Conservation (phyloP, 106 monocot genomes). For the Iris macrosiphon region DNA sequence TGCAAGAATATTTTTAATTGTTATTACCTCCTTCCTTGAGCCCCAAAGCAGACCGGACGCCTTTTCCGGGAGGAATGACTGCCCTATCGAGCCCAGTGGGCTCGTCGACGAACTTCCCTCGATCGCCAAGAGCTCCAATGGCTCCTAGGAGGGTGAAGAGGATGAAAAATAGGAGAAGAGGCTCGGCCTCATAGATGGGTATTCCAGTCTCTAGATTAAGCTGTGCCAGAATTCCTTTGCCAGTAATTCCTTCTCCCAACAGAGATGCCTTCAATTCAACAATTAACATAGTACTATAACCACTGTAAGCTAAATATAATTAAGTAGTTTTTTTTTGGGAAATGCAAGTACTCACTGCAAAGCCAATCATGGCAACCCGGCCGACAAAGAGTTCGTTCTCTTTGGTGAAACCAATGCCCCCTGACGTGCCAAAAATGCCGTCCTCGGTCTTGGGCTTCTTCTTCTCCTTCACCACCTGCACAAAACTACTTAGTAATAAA, state of each 20-base stretch:
- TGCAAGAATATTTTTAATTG: neutral
- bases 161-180: slow-evolving; percentile 95
- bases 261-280: slow-evolving; percentile 73
- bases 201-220: slow-evolving; percentile 93
- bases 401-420: slow-evolving; percentile 96
- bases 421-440: slow-evolving; percentile 95
- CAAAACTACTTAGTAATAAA: neutral
- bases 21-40: slow-evolving; percentile 73
- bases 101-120: slow-evolving; percentile 76
- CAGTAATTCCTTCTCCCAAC: slow-evolving; percentile 85
- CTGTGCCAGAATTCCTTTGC: slow-evolving; percentile 92
- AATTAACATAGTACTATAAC: no score
- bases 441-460: slow-evolving; percentile 65
- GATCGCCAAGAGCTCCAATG: slow-evolving; percentile 93
- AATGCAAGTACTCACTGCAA: slow-evolving; percentile 84
- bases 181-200: slow-evolving; percentile 96
- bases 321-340: no score
- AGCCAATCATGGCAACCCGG: slow-evolving; percentile 96
- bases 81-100: slow-evolving; percentile 72
- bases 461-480: slow-evolving; percentile 35
- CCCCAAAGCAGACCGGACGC: slow-evolving; percentile 60
- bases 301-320: no score
- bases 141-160: slow-evolving; percentile 98
- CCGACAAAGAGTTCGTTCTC: slow-evolving; percentile 95
- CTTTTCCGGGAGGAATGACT: slow-evolving; percentile 91